phyloP scores from a whole-genome alignment of 257 asterid genomes.

The Nicotiana tabacum region DNA sequence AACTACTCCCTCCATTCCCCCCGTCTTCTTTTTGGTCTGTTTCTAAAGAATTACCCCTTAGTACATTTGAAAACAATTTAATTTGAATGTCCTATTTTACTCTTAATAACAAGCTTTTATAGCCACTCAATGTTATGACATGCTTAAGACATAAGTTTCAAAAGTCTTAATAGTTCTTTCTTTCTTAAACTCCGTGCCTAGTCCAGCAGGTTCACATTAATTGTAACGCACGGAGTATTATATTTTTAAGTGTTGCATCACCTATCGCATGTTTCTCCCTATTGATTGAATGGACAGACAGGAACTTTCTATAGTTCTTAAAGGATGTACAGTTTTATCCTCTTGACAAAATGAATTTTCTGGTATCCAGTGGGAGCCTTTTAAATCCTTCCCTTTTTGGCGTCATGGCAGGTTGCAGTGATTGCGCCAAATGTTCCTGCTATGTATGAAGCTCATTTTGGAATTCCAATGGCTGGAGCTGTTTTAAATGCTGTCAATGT shows the following conservation, averaged over 20 bases:
- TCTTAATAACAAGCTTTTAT: no score
- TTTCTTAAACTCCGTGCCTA: no score
- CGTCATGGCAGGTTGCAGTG: slow-evolving; percentile 68
- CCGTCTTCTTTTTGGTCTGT: no score
- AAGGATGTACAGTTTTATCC: not conserved
- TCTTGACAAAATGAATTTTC: not conserved
- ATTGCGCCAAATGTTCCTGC: slow-evolving; percentile 95
- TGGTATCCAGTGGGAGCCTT: not conserved
- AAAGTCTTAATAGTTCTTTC: no score
- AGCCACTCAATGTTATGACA: no score
- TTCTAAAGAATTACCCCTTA: no score
- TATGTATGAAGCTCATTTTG: slow-evolving; percentile 82
- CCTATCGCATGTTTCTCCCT: not conserved
- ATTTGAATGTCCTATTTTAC: no score
- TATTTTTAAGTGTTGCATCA: not conserved
- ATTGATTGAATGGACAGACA: not conserved
- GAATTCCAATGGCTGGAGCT: slow-evolving; percentile 95
- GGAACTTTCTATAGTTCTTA: not conserved
- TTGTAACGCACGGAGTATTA: no score
- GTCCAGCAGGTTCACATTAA: no score
- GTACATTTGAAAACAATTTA: no score
- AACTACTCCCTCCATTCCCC: not conserved
- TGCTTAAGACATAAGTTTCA: no score
- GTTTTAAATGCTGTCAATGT: slow-evolving; percentile 81
- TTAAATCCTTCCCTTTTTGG: not conserved